Conservation (phyloP, 2,329 filamentous ascomycete species). For the Sporothrix pseudoabietina region DNA sequence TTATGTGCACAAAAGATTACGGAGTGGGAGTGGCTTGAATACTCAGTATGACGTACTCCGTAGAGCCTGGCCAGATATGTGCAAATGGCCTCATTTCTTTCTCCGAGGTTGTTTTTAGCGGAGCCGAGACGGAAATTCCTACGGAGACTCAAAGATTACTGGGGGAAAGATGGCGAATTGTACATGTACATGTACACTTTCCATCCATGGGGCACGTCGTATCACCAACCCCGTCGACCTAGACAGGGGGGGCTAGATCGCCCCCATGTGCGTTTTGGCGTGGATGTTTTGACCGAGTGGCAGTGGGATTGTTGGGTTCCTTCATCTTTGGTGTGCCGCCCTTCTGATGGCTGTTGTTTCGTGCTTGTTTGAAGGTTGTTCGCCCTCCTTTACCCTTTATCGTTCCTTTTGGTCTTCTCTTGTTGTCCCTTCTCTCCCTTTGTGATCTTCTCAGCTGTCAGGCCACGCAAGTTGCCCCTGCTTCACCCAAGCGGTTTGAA, state of each 20-base stretch:
- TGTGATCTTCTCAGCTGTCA: not conserved
- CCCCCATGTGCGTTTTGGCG: not conserved
- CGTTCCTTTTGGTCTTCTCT: not conserved
- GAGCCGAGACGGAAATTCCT: not conserved
- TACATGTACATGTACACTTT: too few species aligned
- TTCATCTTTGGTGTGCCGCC: not conserved
- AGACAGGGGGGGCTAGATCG: not conserved
- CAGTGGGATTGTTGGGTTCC: not conserved
- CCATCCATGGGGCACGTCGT: not conserved
- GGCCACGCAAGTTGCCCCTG: not conserved
- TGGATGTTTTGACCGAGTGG: not conserved
- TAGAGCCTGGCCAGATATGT: not conserved
- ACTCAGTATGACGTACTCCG: too few species aligned
- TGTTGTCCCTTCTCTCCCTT: not conserved
- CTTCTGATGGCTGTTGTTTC: not conserved
- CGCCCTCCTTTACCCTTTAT: not conserved
- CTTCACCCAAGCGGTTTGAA: not conserved
- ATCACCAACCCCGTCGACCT: not conserved
- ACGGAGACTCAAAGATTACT: not conserved
- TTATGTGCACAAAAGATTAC: not conserved
- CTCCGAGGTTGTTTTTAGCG: not conserved
- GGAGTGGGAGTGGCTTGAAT: not conserved
- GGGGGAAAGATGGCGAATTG: not conserved
- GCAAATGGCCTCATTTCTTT: not conserved
- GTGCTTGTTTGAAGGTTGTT: not conserved